phyloP scores from a whole-genome alignment of 176 grass and related monocot species.

The Carex myosuroides region DNA sequence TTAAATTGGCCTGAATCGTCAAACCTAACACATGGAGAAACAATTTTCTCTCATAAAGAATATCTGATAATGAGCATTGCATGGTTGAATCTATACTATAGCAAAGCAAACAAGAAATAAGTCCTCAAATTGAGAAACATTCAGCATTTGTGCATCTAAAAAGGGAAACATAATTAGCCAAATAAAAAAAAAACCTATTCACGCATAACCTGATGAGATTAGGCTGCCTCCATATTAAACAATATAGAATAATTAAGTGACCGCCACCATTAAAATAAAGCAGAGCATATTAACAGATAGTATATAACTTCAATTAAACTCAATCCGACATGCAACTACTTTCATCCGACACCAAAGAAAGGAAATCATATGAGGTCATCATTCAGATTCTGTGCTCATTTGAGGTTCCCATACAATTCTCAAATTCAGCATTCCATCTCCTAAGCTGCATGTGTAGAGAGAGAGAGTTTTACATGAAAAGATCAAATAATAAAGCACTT shows the following conservation, averaged over 20 bases:
- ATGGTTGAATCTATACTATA: neutral
- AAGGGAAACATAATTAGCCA: neutral
- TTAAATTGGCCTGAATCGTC: neutral
- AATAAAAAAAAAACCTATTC: neutral
- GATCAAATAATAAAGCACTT: neutral
- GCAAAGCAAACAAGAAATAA: neutral
- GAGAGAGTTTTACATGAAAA: neutral
- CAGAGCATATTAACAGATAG: neutral
- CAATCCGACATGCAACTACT: neutral
- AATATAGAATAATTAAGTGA: neutral
- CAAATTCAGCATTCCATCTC: constrained; percentile 21
- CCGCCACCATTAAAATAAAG: neutral
- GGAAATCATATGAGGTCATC: neutral
- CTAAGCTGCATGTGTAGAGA: constrained; percentile 1
- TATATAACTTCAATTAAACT: neutral
- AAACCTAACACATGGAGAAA: neutral
- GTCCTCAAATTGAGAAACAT: neutral
- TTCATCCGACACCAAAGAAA: neutral
- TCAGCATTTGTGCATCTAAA: neutral
- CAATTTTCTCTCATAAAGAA: neutral
- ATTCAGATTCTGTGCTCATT: neutral
- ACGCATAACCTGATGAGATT: neutral
- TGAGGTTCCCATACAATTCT: constrained; percentile 4
- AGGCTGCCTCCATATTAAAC: neutral
- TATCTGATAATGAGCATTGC: neutral